Conservation (phyloP, 2,329 filamentous ascomycete species). For the Arthroderma uncinatum region DNA sequence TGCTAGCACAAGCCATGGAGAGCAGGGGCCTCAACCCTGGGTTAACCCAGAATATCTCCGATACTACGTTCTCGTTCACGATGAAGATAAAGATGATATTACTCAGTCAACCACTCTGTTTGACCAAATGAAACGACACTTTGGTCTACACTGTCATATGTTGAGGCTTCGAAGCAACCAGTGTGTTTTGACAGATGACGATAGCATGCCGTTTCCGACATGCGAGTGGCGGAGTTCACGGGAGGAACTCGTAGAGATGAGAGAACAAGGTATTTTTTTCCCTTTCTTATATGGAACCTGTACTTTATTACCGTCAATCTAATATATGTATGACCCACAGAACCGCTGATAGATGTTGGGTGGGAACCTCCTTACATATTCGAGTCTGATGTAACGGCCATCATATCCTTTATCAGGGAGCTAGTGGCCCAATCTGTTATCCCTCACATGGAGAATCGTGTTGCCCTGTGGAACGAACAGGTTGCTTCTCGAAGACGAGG, state of each 20-base stretch:
- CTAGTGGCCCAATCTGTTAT: constrained; percentile 91
- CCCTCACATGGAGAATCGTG: constrained; percentile 87
- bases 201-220: constrained; percentile 67
- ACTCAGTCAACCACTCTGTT: constrained; percentile 79
- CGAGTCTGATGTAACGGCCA: constrained; percentile 79
- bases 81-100: constrained; percentile 92
- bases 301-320: constrained; percentile 2
- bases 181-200: constrained; percentile 81
- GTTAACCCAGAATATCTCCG: constrained; percentile 84
- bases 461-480: constrained; percentile 93
- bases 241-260: constrained; percentile 70
- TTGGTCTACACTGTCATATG: constrained; percentile 89
- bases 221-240: constrained; percentile 82
- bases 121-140: constrained; percentile 98
- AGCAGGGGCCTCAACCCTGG: constrained; percentile 65
- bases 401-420: constrained; percentile 82
- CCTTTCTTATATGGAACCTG: not conserved
- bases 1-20: constrained; percentile 67
- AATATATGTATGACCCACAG: constrained; percentile 3
- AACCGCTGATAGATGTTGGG: constrained; percentile 14
- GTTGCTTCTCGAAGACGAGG: constrained; percentile 82
- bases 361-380: constrained; percentile 53
- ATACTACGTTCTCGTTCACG: constrained; percentile 93
- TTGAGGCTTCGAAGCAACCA: constrained; percentile 73
- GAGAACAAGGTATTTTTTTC: constrained; percentile 43